Evolutionary conservation across 148 eudicot genomes (phyloP).

Genomic region (Heliosperma pusillum): DNA sequence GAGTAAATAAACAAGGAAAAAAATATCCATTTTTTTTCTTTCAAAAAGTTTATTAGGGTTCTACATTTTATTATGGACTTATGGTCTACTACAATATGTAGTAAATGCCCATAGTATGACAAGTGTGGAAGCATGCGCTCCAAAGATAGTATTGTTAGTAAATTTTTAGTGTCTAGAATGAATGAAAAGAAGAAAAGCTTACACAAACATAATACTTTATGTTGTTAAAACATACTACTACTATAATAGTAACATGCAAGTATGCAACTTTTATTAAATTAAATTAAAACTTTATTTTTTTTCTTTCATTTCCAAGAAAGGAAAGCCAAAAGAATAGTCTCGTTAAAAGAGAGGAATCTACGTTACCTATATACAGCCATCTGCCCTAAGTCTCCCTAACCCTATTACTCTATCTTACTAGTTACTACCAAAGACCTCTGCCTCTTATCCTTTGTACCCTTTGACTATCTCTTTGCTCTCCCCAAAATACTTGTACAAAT

Average conservation of each 20-base stretch:
- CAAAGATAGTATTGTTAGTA: not conserved
- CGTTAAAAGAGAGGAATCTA: slow-evolving; percentile 34
- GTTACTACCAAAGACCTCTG: not conserved
- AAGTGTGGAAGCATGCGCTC: slow-evolving; percentile 1
- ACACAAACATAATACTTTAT: too few species aligned
- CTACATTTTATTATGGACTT: too few species aligned
- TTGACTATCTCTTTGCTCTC: slow-evolving; percentile 22
- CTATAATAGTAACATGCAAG: too few species aligned
- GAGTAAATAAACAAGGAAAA: too few species aligned
- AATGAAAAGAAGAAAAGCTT: slow-evolving; percentile 10
- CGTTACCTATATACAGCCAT: slow-evolving; percentile 14
- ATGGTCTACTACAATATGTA: too few species aligned
- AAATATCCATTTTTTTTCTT: too few species aligned
- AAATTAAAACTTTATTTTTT: slow-evolving; percentile 20
- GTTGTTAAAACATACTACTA: too few species aligned
- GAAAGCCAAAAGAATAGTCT: slow-evolving; percentile 24
- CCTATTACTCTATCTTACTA: slow-evolving; percentile 5
- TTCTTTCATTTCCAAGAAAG: slow-evolving; percentile 79
- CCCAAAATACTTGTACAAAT: too few species aligned
- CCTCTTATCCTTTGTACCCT: slow-evolving; percentile 23
- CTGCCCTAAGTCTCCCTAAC: not conserved
- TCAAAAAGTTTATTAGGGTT: too few species aligned
- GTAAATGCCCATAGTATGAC: not conserved
- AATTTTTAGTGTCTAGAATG: not conserved
- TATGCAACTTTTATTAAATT: too few species aligned